A percentile compares a stretch with the other conserved stretches of the same genome.
phyloP scores from a whole-genome alignment of 129 eudicot genomes.

The Escallonia rubra region DNA sequence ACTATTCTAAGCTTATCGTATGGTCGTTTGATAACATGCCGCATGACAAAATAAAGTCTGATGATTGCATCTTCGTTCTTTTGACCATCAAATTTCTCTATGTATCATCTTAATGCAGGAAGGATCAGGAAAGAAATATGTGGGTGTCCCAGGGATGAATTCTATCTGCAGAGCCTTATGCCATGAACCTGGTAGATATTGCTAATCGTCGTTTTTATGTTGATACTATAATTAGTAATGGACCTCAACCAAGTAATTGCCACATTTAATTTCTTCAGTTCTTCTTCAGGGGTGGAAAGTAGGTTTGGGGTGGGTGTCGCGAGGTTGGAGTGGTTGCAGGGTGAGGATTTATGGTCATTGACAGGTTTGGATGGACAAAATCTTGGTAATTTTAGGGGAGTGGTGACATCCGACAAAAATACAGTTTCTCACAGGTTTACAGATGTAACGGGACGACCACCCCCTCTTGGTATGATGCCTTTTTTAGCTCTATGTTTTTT shows the following conservation, averaged over 20 bases:
- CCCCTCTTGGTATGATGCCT: constrained; percentile 66
- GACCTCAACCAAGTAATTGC: constrained; percentile 1
- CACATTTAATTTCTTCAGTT: not conserved
- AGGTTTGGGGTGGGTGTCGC: constrained; percentile 76
- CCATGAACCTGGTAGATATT: constrained; percentile 59
- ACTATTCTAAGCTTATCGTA: not conserved
- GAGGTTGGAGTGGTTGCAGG: constrained; percentile 67
- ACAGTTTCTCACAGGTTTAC: constrained; percentile 61
- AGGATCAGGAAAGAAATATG: constrained; percentile 67
- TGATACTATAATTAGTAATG: not conserved
- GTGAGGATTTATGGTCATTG: constrained; percentile 66
- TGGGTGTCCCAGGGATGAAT: constrained; percentile 95
- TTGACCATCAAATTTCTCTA: constrained; percentile 18
- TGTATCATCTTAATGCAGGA: constrained; percentile 43
- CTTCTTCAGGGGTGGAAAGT: constrained; percentile 63
- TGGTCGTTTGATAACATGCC: not conserved
- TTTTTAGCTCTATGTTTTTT: constrained; percentile 2
- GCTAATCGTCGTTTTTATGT: not conserved
- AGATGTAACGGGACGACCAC: constrained; percentile 54
- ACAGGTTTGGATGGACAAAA: constrained; percentile 56
- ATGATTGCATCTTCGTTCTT: not conserved
- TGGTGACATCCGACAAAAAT: constrained; percentile 80
- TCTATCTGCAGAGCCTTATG: constrained; percentile 82
- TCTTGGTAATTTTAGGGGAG: constrained; percentile 79
- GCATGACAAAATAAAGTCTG: not conserved